A percentile compares a stretch with the other conserved stretches of the same genome.
Evolutionary conservation across 75 land plant genomes (phyloP).

Genomic region (Selaginella moellendorffii): DNA sequence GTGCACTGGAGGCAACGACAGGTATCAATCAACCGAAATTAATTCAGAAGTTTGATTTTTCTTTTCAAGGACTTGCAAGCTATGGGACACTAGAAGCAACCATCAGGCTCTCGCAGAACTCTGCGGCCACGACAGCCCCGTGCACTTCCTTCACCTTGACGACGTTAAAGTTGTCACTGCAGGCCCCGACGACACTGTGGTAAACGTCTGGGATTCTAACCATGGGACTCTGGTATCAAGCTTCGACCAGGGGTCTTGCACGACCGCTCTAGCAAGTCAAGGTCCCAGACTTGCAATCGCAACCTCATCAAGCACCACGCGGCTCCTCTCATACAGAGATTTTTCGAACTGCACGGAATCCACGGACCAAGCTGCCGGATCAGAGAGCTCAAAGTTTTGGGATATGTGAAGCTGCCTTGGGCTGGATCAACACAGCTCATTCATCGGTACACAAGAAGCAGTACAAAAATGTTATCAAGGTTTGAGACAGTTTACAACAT

Average conservation of each 20-base stretch:
- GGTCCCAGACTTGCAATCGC: conserved; percentile 37
- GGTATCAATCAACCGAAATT: conserved; percentile 18
- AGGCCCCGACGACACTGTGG: conserved; percentile 27
- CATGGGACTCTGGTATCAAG: conserved; percentile 24
- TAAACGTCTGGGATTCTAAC: conserved; percentile 38
- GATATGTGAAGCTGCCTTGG: no score
- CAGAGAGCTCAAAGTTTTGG: conserved; percentile 34
- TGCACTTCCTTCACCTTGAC: conserved; percentile 43
- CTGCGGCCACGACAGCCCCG: conserved; percentile 34
- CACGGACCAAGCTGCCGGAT: background rate
- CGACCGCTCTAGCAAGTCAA: conserved; percentile 34
- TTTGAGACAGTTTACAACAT: no score
- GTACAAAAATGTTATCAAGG: no score
- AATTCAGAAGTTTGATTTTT: background rate
- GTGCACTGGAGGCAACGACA: conserved; percentile 53
- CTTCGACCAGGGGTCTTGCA: conserved; percentile 12
- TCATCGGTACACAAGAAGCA: no score
- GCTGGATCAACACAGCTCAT: no score
- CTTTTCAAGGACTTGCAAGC: conserved; percentile 34
- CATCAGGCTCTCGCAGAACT: conserved; percentile 30
- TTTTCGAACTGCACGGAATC: conserved; percentile 29
- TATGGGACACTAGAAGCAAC: conserved; percentile 53
- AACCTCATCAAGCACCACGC: background rate
- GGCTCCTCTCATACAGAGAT: conserved; percentile 24
- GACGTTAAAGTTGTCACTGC: conserved; percentile 46